phyloP scores from a whole-genome alignment of 75 land plant species.

The Ceratopteris richardii region DNA sequence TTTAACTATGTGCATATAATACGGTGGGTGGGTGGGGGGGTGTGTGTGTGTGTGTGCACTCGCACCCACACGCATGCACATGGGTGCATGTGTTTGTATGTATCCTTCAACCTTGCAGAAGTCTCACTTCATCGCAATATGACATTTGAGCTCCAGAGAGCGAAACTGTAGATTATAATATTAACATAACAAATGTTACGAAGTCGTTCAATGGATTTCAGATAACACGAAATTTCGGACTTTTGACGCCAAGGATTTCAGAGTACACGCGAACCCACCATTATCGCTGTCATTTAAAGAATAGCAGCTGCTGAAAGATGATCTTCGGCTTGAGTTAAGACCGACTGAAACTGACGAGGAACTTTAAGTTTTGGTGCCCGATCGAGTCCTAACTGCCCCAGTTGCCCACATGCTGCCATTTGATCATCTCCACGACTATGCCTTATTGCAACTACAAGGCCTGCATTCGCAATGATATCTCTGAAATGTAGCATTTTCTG shows the following conservation, averaged over 20 bases:
- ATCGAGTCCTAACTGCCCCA: constrained; percentile 53
- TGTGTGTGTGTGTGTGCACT: too few relatives aligned
- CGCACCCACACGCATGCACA: too few relatives aligned
- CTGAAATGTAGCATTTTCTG: constrained; percentile 75
- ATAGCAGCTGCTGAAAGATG: not conserved
- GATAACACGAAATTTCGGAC: too few relatives aligned
- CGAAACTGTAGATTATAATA: not conserved
- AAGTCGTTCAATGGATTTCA: not conserved
- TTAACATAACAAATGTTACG: not conserved
- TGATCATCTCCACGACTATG: constrained; percentile 82
- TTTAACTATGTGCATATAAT: too few relatives aligned
- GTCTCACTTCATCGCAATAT: too few relatives aligned
- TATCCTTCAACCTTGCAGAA: too few relatives aligned
- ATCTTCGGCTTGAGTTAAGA: not conserved
- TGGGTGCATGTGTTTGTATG: too few relatives aligned
- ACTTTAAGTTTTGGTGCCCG: constrained; percentile 46
- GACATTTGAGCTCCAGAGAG: not conserved
- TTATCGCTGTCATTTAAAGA: not conserved
- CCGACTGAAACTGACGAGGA: constrained; percentile 39
- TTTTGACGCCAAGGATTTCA: not conserved
- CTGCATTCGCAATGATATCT: constrained; percentile 66
- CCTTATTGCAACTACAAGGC: constrained; percentile 58
- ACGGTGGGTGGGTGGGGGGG: too few relatives aligned
- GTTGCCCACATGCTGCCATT: constrained; percentile 99
- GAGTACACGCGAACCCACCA: too few relatives aligned